Evolutionary conservation across 768 basidiomycete species (phyloP).

Genomic region (Phlegmacium glaucopus): DNA sequence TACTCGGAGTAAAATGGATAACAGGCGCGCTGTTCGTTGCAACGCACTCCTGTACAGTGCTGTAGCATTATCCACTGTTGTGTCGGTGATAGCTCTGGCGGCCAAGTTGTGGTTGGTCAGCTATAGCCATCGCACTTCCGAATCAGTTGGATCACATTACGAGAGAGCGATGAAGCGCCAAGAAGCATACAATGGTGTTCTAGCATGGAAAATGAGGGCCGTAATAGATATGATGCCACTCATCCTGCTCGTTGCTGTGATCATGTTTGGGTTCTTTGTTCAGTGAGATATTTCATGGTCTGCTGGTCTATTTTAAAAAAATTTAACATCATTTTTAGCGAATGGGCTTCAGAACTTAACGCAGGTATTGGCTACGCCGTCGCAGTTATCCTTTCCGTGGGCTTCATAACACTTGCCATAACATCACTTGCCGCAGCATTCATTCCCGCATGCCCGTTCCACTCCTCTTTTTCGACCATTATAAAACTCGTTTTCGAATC

Average conservation of each 20-base stretch:
- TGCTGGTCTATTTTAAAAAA: neutral
- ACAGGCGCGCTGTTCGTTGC: neutral
- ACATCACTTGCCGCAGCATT: slow-evolving; percentile 9
- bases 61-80: slow-evolving; percentile 4
- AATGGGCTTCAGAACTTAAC: neutral
- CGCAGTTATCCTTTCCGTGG: neutral
- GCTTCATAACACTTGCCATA: slow-evolving; percentile 2
- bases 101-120: slow-evolving; percentile 13
- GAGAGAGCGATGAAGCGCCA: slow-evolving; percentile 11
- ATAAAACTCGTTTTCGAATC: slow-evolving; percentile 1
- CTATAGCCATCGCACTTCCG: slow-evolving; percentile 3
- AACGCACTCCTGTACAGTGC: slow-evolving; percentile 8
- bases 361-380: neutral
- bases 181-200: slow-evolving; percentile 10
- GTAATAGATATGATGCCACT: slow-evolving; percentile 12
- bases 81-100: slow-evolving; percentile 2
- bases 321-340: neutral
- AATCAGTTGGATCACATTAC: slow-evolving; percentile 7
- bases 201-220: slow-evolving; percentile 10
- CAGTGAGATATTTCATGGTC: slow-evolving; percentile 6
- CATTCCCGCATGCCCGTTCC: slow-evolving; percentile 12
- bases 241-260: slow-evolving; percentile 6
- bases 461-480: slow-evolving; percentile 12
- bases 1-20: neutral
- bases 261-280: slow-evolving; percentile 12